A percentile compares a stretch with the other conserved stretches of the same genome.
Conservation (phyloP, 1,284 basidiomycete genomes). For the Boletellus deceptivus region DNA sequence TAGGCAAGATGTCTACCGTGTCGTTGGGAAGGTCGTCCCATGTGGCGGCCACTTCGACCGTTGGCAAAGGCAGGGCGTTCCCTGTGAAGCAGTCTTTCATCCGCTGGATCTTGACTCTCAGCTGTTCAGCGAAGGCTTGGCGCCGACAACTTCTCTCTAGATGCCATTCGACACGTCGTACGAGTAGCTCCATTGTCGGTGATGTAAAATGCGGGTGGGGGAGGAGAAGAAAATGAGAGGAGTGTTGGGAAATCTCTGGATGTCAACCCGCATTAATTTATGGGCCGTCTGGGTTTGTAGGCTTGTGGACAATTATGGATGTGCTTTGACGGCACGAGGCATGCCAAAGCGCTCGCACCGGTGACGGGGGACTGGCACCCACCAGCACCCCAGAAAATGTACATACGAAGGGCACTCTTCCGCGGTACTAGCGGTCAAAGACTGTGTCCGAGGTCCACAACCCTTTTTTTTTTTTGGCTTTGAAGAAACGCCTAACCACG, state of each 20-base stretch:
- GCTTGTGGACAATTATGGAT: conserved; percentile 24
- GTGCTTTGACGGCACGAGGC: conserved; percentile 33
- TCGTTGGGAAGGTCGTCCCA: conserved; percentile 27
- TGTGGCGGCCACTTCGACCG: conserved; percentile 9
- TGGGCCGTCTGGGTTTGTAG: conserved; percentile 9
- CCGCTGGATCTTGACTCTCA: conserved; percentile 11
- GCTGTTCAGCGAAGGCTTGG: conserved; percentile 14
- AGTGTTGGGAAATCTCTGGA: background rate
- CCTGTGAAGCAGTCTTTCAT: conserved; percentile 17
- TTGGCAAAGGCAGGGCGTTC: conserved; percentile 16
- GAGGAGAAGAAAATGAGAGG: background rate
- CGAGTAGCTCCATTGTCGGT: conserved; percentile 10
- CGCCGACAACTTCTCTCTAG: conserved; percentile 11
- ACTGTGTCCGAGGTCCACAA: background rate
- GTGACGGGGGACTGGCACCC: conserved; percentile 15
- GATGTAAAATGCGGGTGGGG: background rate
- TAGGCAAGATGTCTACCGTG: conserved; percentile 11
- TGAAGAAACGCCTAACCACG: background rate
- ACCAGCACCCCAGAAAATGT: conserved; percentile 7
- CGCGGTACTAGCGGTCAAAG: background rate
- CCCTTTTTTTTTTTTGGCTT: background rate
- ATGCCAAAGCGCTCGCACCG: conserved; percentile 14
- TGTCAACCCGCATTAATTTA: conserved; percentile 17
- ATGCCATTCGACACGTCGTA: conserved; percentile 5
- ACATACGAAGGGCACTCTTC: background rate